Evolutionary conservation across 371 early-diverging fungal species (phyloP).

Genomic region (Saksenaea oblongispora): DNA sequence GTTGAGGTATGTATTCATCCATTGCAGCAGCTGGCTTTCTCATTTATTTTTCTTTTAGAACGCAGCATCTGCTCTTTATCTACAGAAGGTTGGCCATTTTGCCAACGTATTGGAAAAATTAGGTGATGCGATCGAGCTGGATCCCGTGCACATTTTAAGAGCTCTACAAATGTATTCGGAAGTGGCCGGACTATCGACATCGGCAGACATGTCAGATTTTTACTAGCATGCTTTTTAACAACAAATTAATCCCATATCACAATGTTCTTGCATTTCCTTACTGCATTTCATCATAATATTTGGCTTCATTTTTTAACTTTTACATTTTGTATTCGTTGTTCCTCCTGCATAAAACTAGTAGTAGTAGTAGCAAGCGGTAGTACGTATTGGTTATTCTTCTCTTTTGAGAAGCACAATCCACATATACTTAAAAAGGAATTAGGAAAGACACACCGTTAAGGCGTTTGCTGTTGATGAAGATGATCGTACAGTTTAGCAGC

Average conservation of each 20-base stretch:
- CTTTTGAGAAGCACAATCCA: too few relatives aligned
- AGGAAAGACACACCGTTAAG: too few relatives aligned
- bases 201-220: not conserved
- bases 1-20: constrained; percentile 35
- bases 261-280: not conserved
- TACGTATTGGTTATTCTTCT: too few relatives aligned
- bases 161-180: constrained; percentile 67
- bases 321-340: not conserved
- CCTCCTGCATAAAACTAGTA: not conserved
- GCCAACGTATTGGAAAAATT: constrained; percentile 58
- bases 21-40: not conserved
- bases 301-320: not conserved
- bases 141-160: constrained; percentile 59
- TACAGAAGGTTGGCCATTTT: constrained; percentile 59
- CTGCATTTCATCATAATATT: not conserved
- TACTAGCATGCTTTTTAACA: not conserved
- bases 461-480: too few relatives aligned
- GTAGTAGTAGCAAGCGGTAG: not conserved
- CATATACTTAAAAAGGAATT: too few relatives aligned
- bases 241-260: not conserved
- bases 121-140: constrained; percentile 57
- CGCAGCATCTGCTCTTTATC: constrained; percentile 58
- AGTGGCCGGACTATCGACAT: constrained; percentile 23
- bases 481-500: too few relatives aligned
- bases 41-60: constrained; percentile 35